Base-by-base conservation (phyloP, 2,329 filamentous ascomycete species). In the Cercospora janseana region DNA sequence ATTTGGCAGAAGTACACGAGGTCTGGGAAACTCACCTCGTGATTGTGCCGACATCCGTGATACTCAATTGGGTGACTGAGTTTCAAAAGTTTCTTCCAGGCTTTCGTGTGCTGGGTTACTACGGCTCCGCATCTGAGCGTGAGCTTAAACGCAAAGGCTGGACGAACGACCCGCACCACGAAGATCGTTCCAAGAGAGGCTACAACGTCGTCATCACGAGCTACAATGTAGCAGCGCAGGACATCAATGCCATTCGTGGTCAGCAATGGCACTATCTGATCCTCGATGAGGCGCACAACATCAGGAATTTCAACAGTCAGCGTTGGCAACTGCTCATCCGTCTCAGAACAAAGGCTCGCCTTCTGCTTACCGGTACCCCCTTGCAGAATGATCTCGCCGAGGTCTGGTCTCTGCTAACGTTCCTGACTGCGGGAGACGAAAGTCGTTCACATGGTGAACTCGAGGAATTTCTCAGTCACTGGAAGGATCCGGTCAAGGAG, bases 61-160 rank as follows among this genome's bases (percentile, higher is more conserved):
- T 98, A 79, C 81, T 98, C 58, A 98, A 98, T 66, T 98, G 93
- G 93, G 94, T 98, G 69, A 97, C 97, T 87, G 93, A 98, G 70
- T 98, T 98, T 78, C 97, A 97, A 66, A 98, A 98, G 68, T 98
- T 92, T 82, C 88, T 91, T 50, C 93, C 94, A 3, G 92, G 93
- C 0, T 98, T 98, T 77, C 97, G 96, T 67, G 95, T 98, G 49
- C 77, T 98, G 52, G 93, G 91, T 0, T 98, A 98, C 72, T 98
- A 97, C 66, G 93, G 94, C 34, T 88, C 86, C 32, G 87, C 91
- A 62, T 90, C 96, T 59, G 93, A 98, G 70, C 85, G 93, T 37
- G 91, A 88, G 67, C 79, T 85, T 59, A 97, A 97, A 70, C 86
- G 94, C 21, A 83, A 86, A 63, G 92, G 93, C 2, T 98, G 93